These are phyloP conservation scores for Cutaneotrichosporon sp. DNA, from an alignment of 1,284 basidiomycete species.

Conservation along the genomic window DNA sequence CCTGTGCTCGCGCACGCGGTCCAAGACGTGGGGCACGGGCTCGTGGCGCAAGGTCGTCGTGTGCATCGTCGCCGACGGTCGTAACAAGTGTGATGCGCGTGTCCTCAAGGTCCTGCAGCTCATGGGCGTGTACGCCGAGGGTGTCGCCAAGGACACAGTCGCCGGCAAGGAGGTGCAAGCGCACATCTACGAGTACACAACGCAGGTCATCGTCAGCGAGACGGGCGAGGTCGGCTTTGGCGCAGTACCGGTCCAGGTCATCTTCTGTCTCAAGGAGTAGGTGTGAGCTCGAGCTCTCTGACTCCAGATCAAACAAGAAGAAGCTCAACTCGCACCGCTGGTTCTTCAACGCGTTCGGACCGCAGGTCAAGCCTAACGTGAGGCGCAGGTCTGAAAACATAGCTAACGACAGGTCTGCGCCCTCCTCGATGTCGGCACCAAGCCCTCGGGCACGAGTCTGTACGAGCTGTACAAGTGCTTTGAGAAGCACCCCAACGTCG, in stretches of 20 bases:
- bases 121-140: conserved; percentile 97
- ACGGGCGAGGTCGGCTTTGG: conserved; percentile 81
- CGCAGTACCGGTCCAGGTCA: conserved; percentile 80
- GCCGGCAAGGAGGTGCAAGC: conserved; percentile 90
- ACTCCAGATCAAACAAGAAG: conserved; percentile 68
- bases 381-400: conserved; percentile 59
- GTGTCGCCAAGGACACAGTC: conserved; percentile 88
- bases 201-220: conserved; percentile 64
- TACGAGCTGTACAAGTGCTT: conserved; percentile 76
- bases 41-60: conserved; percentile 95
- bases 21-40: conserved; percentile 89
- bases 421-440: conserved; percentile 88
- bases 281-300: neutral
- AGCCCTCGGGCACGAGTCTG: conserved; percentile 87
- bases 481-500: conserved; percentile 83
- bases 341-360: conserved; percentile 84
- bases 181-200: conserved; percentile 89
- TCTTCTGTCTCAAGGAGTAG: conserved; percentile 89
- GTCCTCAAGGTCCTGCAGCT: conserved; percentile 54
- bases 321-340: conserved; percentile 90
- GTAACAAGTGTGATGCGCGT: conserved; percentile 79
- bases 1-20: conserved; percentile 73
- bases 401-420: conserved; percentile 63
- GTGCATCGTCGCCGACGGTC: conserved; percentile 86
- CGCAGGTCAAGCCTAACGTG: conserved; percentile 50